Evolutionary conservation across 2,329 filamentous ascomycete genomes (phyloP), one percentile per base, ranked within the genome.

Genomic region (Fusarium dimerum): DNA sequence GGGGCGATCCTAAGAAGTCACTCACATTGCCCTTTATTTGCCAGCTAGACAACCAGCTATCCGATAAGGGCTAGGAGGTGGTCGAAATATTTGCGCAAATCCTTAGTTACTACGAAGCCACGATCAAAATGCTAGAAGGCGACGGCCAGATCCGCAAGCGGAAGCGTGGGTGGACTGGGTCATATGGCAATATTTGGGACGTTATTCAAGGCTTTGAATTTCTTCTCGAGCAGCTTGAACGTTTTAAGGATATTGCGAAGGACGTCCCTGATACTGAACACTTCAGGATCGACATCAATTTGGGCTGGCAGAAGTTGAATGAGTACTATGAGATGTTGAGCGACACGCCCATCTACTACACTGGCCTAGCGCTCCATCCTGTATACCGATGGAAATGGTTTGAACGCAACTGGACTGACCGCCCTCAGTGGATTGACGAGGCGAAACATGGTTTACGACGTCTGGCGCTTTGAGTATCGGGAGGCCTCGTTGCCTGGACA

Each of bases 111-210:
- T 54, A 51, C 17, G 52, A 57, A 32, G 45, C 50, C 41, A 47
- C 47, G 3, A 47, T 57, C 16, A 55, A 51, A 42, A 56, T 42
- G 15, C 47, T 57, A 17, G 51, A 59, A 41, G 56, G 54, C 12
- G 51, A 57, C 36, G 36, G 36, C n/a, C 36, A 39, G 36, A 13
- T 13, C 12, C 36, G 36, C 36, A 39, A 16, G 36, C 43, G 50
- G 16, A 55, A 57, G 40, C n/a, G 40, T 26, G 54, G 54, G 13
- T 60, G 42, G 45, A 15, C 38, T n/a, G 49, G 54, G n/a, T 54
- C 48, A 6, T 56, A 54, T 38, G 50, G 48, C 2, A 51, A 48
- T n/a, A 16, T 51, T 0, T 56, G 52, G 46, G 56, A 61, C n/a
- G 43, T 55, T 12, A 45, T 60, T 3, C 15, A 49, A 12, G 48